Conservation (phyloP, 2,329 filamentous ascomycete genomes). For the Colletotrichum cuscutae region DNA sequence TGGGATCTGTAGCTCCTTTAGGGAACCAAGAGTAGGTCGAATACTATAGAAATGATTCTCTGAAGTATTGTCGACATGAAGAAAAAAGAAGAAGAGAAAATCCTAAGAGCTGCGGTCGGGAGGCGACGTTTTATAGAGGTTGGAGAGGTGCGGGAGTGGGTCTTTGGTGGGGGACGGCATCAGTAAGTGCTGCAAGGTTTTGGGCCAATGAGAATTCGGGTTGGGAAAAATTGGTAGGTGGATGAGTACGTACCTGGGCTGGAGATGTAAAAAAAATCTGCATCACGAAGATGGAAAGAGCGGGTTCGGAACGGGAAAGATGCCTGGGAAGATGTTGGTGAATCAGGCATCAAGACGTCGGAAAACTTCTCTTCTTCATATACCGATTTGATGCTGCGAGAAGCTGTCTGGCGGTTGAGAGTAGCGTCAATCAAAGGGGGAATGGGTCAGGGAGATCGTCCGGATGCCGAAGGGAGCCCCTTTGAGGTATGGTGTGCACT, state of each 20-base stretch:
- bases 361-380: neutral
- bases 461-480: no score
- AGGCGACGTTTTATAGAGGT: constrained; percentile 12
- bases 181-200: neutral
- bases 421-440: neutral
- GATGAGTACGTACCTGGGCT: constrained; percentile 6
- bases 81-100: constrained; percentile 25
- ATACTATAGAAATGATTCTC: constrained; percentile 99
- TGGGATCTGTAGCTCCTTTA: constrained; percentile 93
- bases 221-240: neutral
- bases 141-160: neutral
- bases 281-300: constrained; percentile 12
- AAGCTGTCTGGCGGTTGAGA: neutral
- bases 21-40: constrained; percentile 92
- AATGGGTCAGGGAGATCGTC: neutral
- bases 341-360: neutral
- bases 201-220: constrained; percentile 17
- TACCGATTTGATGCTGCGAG: neutral
- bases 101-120: constrained; percentile 10
- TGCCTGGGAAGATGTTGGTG: neutral
- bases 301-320: neutral
- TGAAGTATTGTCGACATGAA: constrained; percentile 36
- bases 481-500: neutral
- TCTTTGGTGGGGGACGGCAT: neutral
- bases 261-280: neutral